Evolutionary conservation across 176 grass and related monocot genomes (phyloP), one percentile per base, ranked within the genome.

Genomic region (Cenchrus purpureus): DNA sequence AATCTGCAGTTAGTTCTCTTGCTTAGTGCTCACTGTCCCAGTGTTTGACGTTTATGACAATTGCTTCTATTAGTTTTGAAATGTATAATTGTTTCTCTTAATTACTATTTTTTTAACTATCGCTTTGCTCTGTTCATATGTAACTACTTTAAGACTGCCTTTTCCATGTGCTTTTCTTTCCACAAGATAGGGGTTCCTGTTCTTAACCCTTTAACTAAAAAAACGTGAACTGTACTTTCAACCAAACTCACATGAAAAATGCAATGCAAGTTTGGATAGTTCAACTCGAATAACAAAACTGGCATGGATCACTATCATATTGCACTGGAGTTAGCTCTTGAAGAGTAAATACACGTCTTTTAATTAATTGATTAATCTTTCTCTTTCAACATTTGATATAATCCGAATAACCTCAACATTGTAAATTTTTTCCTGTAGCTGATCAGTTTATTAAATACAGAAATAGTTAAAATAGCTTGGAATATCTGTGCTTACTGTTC

Each of bases 371-470:
- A 8, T 78, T 78, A 22, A 88, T 42, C 20, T 40, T 65, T 46
- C 72, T 73, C 57, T 84, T 84, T 79, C 25, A 83, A 54, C 10
- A 44, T 84, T 71, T 79, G 78, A 81, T 81, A 40, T 76, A 76
- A 16, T 68, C 22, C 71, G 54, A 53, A 11, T 61, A 64, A 49
- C 61, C 46, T 43, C 15, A 16, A 31, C 8, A 32, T 79, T 51
- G 25, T 65, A 49, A 48, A 8, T 56, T 45, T 62, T 77, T 67
- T 12, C 12, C 53, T 76, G 34, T 61, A 64, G 32, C 22, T 86
- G 16, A 70, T 54, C 29, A 66, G 68, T 52, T 70, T 46, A 65
- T 78, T 61, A 48, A 65, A 73, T 66, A 20, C 12, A 66, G 46
- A 86, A 82, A 64, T 77, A 72, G 79, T 48, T 65, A 45, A 57